Conservation (phyloP, 768 basidiomycete genomes). For the Kwoniella newhampshirensis region DNA sequence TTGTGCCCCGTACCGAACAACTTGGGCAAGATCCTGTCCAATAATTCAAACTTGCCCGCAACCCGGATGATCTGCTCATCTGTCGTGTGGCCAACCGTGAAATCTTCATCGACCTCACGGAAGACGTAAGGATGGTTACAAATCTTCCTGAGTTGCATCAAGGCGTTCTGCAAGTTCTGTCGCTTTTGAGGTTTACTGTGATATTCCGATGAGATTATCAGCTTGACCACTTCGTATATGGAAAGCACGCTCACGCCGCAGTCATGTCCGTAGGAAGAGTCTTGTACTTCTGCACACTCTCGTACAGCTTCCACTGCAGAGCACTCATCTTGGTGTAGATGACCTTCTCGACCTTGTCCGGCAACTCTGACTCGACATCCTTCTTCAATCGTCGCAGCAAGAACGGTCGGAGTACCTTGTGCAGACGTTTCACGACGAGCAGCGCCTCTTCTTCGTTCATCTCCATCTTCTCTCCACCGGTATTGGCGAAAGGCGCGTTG, state of each 20-base stretch:
- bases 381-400: slow-evolving; percentile 88
- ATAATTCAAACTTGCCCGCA: slow-evolving; percentile 89
- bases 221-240: no score
- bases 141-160: slow-evolving; percentile 97
- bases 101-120: slow-evolving; percentile 88
- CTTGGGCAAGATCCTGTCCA: slow-evolving; percentile 89
- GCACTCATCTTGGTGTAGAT: slow-evolving; percentile 95
- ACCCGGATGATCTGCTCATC: slow-evolving; percentile 82
- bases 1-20: slow-evolving; percentile 89
- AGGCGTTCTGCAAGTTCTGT: slow-evolving; percentile 66
- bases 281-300: slow-evolving; percentile 98
- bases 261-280: slow-evolving; percentile 72
- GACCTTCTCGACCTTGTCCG: slow-evolving; percentile 96
- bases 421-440: slow-evolving; percentile 91
- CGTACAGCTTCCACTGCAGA: slow-evolving; percentile 86
- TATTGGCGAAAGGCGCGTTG: slow-evolving; percentile 98
- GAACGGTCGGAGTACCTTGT: slow-evolving; percentile 95
- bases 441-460: slow-evolving; percentile 99
- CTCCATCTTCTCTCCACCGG: slow-evolving; percentile 95
- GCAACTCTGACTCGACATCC: slow-evolving; percentile 92
- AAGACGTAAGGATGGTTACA: slow-evolving; percentile 98
- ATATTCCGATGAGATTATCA: no score
- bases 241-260: slow-evolving; percentile 34
- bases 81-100: slow-evolving; percentile 76
- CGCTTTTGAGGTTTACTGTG: slow-evolving; percentile 30